Evolutionary conservation across 257 asterid genomes (phyloP), one percentile per base, ranked within the genome.

Genomic region (Voacanga thouarsii): DNA sequence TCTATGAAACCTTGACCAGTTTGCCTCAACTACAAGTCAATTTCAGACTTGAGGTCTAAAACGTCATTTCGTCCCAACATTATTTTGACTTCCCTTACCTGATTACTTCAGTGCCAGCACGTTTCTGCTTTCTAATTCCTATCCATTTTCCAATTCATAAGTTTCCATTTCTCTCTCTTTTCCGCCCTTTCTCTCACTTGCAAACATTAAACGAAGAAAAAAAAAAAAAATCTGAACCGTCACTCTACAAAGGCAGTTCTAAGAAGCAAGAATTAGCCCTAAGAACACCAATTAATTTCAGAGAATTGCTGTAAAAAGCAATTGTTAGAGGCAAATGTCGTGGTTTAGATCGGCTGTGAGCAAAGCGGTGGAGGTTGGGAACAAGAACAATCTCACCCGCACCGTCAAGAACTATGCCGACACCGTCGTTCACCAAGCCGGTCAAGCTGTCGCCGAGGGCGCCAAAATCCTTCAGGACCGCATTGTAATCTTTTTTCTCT

Each of bases 351-450:
- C 97, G 84, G 97, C 98, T 83, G 91, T 96, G 88, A 92, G 87
- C 89, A 96, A 87, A 85, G 98, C 98, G 85, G 98, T 93, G 88
- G 96, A 95, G 92, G 97, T 93, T 73, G 98, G 98, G 78, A 95
- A 92, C 81, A 92, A 89, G 79, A 95, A 88, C 84, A 93, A 92
- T 85, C 91, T 95, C 79, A 91, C 98, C 11, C 97, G 98, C 84
- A 87, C 96, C 79, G 92, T 95, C 77, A 92, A 84, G 80, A 92
- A 86, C 87, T 95, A 91, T 66, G 97, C 98, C 16, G 97, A 94
- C 81, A 81, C 96, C 81, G 97, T 95, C 73, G 97, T 93, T 79
- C 98, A 95, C 39, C 99, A 95, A 45, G 99, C 99, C 80, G 97
- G 97, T 39, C 99, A 96, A 87, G 98, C 97, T 74, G 98, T 96